phyloP scores from a whole-genome alignment of 345 rosid genomes.

The Eucalyptus cloeziana region DNA sequence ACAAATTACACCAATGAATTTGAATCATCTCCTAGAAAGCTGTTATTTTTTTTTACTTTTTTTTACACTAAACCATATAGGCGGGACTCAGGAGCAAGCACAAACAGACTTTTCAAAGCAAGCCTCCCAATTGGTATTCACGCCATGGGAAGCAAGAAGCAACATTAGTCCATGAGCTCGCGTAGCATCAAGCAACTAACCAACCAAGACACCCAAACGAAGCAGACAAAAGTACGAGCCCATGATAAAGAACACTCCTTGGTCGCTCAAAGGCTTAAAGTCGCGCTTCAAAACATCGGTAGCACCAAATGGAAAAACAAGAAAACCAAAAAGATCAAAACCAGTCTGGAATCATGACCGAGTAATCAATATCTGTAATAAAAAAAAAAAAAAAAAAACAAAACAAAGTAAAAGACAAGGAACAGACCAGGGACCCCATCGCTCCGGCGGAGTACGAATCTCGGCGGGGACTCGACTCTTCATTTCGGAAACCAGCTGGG shows the following conservation, averaged over 20 bases:
- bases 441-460: constrained; percentile 65
- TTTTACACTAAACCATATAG: neutral
- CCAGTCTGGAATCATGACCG: neutral
- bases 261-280: neutral
- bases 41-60: neutral
- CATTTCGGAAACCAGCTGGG: constrained; percentile 51
- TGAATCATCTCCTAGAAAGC: neutral
- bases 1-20: neutral
- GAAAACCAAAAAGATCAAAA: neutral
- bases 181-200: neutral
- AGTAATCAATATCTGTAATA: neutral
- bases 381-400: neutral
- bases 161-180: neutral
- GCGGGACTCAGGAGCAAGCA: neutral
- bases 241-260: neutral
- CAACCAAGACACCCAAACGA: neutral
- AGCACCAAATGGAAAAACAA: neutral
- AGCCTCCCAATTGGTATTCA: neutral
- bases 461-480: constrained; percentile 37
- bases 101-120: neutral
- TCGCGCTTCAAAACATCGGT: neutral
- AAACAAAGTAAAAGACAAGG: neutral
- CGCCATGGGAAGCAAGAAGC: neutral
- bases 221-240: neutral
- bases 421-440: constrained; percentile 81